Evolutionary conservation across 495 filamentous ascomycete genomes (phyloP), one percentile per base, ranked within the genome.

Genomic region (Penicillium angulare): DNA sequence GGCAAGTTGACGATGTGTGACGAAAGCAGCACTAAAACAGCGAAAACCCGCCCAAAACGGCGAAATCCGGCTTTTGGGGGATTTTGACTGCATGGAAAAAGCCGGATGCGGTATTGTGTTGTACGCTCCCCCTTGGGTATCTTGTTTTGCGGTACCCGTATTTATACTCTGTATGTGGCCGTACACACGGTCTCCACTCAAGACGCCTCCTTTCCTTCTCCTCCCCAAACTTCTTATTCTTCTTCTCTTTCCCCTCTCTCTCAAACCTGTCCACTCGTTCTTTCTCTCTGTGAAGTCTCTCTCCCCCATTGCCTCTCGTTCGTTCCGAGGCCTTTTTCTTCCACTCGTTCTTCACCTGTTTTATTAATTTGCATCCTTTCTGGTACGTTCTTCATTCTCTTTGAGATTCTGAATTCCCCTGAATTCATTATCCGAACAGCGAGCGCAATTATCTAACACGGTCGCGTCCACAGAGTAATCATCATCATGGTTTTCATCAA

Each of bases 401-500:
- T 16, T n/a, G 24, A 13, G 8, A 21, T 29, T 15, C 33, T 15
- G 12, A 16, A 3, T 38, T 5, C 49, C 43, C 21, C 18, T 34
- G 38, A 40, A 24, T 17, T 29, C 16, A 22, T 43, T 26, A 7
- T 22, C 13, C 26, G 5, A 10, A 16, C 33, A 17, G 16, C 12
- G 20, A 13, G 10, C 33, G n/a, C 10, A 18, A 32, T 18, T 22
- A 5, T 46, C 47, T 60, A 32, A 56, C 60, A n/a, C 46, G 36
- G 27, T 35, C 53, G 32, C 43, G 44, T 29, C 46, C 18, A 33
- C 45, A 55, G 52, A 59, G 45, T 53, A 51, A 18, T 63, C 29
- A 64, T 79, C 78, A 65, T 66, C 33, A 46, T 97, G 92, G 79
- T 85, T 66, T 78, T 84, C 75, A 74, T 80, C 73, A 82, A 85